These are phyloP conservation scores for Aspergillus ustus DNA, from an alignment of 2,329 filamentous ascomycete genomes.

Conservation along the genomic window DNA sequence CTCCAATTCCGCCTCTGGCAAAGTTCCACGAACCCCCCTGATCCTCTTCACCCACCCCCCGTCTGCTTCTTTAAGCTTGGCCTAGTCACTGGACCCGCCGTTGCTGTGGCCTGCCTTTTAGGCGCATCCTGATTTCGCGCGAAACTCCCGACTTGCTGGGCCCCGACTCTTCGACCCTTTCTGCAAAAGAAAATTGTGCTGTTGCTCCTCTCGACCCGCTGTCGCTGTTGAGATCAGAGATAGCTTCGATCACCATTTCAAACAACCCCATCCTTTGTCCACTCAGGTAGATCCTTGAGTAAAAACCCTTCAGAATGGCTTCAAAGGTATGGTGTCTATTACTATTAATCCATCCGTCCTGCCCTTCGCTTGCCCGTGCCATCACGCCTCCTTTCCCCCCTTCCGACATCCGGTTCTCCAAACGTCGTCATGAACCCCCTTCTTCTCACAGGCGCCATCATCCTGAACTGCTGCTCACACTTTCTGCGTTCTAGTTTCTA, in stretches of 20 bases:
- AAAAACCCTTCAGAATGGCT: conserved; percentile 32
- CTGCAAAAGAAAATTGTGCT: conserved; percentile 35
- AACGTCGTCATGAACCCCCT: conserved; percentile 4
- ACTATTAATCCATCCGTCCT: conserved; percentile 10
- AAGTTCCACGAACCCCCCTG: conserved; percentile 29
- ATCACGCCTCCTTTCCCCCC: conserved; percentile 15
- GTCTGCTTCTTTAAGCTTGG: conserved; percentile 34
- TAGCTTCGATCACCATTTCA: conserved; percentile 30
- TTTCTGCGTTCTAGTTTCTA: conserved; percentile 64
- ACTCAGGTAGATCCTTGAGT: conserved; percentile 14
- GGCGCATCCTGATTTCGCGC: conserved; percentile 30
- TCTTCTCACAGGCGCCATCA: not conserved
- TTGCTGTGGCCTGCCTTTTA: conserved; percentile 31
- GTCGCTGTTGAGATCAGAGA: conserved; percentile 29
- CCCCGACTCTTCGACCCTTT: conserved; percentile 32
- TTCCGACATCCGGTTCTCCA: conserved; percentile 6
- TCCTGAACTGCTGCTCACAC: conserved; percentile 27
- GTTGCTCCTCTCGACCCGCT: conserved; percentile 28
- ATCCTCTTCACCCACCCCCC: conserved; percentile 22
- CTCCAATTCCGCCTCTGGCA: conserved; percentile 23
- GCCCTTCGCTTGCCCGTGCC: conserved; percentile 4
- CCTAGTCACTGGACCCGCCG: conserved; percentile 34
- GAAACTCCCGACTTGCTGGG: conserved; percentile 33
- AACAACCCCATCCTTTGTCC: conserved; percentile 17
- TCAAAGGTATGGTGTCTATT: conserved; percentile 32